Conservation (phyloP, 2,329 filamentous ascomycete genomes). For the Aspergillus flavus region DNA sequence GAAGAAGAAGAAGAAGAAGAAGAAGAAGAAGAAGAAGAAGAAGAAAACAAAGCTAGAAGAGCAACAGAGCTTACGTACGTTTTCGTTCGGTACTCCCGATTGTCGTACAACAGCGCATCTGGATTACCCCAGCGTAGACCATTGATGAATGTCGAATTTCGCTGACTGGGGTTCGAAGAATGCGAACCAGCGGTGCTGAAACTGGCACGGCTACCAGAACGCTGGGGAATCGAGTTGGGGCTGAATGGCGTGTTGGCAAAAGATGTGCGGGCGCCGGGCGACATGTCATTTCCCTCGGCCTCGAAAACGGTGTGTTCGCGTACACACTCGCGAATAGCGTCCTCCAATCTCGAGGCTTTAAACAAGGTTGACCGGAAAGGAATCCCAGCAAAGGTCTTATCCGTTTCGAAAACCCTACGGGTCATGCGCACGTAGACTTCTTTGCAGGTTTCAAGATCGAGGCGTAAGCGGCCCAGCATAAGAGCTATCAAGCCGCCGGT, state of each 20-base stretch:
- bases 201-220: slow-evolving; percentile 78
- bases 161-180: slow-evolving; percentile 58
- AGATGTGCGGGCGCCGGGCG: slow-evolving; percentile 45
- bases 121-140: slow-evolving; percentile 71
- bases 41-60: too few species aligned
- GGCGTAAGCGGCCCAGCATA: slow-evolving; percentile 87
- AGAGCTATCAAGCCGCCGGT: slow-evolving; percentile 96
- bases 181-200: slow-evolving; percentile 75
- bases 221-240: slow-evolving; percentile 47
- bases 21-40: neutral
- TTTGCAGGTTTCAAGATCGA: slow-evolving; percentile 96
- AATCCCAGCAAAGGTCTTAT: slow-evolving; percentile 96
- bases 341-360: slow-evolving; percentile 93
- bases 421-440: slow-evolving; percentile 96
- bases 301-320: slow-evolving; percentile 79
- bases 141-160: slow-evolving; percentile 50
- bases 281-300: slow-evolving; percentile 78
- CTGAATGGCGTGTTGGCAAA: slow-evolving; percentile 52
- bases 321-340: slow-evolving; percentile 88
- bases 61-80: slow-evolving; percentile 52
- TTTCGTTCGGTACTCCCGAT: slow-evolving; percentile 81
- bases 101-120: slow-evolving; percentile 85
- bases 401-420: slow-evolving; percentile 91
- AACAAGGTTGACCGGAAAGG: slow-evolving; percentile 93
- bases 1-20: neutral